These are phyloP conservation scores for Magnusiomyces magnusii DNA, from an alignment of 1,139 yeast species.

Conservation along the genomic window DNA sequence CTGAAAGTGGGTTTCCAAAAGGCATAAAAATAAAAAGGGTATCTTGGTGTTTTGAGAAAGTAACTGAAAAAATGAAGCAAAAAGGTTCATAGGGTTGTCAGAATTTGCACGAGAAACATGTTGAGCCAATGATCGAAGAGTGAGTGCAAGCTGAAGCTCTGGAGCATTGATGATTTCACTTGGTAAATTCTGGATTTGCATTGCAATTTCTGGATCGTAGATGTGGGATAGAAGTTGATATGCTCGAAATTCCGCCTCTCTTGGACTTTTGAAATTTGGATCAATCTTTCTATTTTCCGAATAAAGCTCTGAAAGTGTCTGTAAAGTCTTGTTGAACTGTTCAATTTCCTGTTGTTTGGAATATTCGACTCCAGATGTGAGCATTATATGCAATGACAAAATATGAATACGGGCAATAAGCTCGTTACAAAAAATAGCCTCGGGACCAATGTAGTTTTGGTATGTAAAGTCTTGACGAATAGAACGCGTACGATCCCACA, in stretches of 20 bases:
- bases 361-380: conserved; percentile 62
- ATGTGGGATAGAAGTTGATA: conserved; percentile 75
- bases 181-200: conserved; percentile 68
- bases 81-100: conserved; percentile 58
- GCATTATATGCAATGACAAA: conserved; percentile 77
- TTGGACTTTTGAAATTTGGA: conserved; percentile 43
- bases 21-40: conserved; percentile 65
- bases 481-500: conserved; percentile 99
- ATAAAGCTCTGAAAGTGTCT: conserved; percentile 82
- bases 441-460: conserved; percentile 90
- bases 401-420: conserved; percentile 85
- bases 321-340: conserved; percentile 86
- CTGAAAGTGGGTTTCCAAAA: conserved; percentile 74
- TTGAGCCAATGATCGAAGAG: conserved; percentile 55
- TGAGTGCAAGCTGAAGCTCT: conserved; percentile 63
- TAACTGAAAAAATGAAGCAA: conserved; percentile 55
- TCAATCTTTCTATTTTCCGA: conserved; percentile 69
- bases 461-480: conserved; percentile 96
- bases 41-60: conserved; percentile 43
- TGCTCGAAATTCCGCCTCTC: conserved; percentile 91
- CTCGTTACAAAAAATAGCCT: conserved; percentile 90
- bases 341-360: conserved; percentile 95
- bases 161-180: conserved; percentile 44
- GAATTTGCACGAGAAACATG: conserved; percentile 42
- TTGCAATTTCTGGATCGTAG: conserved; percentile 77